Evolutionary conservation across 352 stramenopile species (phyloP).

Genomic region (Phytopythium vexans): DNA sequence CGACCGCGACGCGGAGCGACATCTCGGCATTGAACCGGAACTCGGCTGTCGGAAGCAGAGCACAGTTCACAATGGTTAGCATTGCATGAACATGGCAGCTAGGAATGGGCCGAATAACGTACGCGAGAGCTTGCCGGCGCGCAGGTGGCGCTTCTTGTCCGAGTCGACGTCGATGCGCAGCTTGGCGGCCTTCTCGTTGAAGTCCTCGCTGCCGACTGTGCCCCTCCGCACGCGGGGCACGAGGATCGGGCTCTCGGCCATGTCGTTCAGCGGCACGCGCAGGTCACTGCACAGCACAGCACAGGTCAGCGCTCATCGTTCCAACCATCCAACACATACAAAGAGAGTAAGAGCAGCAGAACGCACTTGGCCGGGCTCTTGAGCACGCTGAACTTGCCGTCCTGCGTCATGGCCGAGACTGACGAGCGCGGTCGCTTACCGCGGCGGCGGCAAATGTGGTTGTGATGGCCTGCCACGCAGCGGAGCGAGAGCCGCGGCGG

Average conservation of each 20-base stretch:
- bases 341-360: too few relatives aligned
- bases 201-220: slow-evolving; percentile 56
- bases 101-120: slow-evolving; percentile 15
- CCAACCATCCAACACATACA: too few relatives aligned
- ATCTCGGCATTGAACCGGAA: slow-evolving; percentile 71
- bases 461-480: too few relatives aligned
- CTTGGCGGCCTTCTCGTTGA: slow-evolving; percentile 62
- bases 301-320: too few relatives aligned
- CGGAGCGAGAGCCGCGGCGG: too few relatives aligned
- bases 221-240: slow-evolving; percentile 16
- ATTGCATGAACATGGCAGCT: slow-evolving; percentile 3
- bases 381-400: too few relatives aligned
- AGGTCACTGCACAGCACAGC: neutral
- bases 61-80: slow-evolving; percentile 1
- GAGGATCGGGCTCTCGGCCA: neutral
- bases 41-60: slow-evolving; percentile 28
- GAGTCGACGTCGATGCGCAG: slow-evolving; percentile 62
- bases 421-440: too few relatives aligned
- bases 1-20: slow-evolving; percentile 58
- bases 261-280: slow-evolving; percentile 1
- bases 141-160: slow-evolving; percentile 52
- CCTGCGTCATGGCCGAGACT: too few relatives aligned
- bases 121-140: slow-evolving; percentile 49
- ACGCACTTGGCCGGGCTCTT: too few relatives aligned
- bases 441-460: too few relatives aligned